Base-by-base conservation (phyloP, 2,329 filamentous ascomycete species). In the Neofusicoccum cordaticola region DNA sequence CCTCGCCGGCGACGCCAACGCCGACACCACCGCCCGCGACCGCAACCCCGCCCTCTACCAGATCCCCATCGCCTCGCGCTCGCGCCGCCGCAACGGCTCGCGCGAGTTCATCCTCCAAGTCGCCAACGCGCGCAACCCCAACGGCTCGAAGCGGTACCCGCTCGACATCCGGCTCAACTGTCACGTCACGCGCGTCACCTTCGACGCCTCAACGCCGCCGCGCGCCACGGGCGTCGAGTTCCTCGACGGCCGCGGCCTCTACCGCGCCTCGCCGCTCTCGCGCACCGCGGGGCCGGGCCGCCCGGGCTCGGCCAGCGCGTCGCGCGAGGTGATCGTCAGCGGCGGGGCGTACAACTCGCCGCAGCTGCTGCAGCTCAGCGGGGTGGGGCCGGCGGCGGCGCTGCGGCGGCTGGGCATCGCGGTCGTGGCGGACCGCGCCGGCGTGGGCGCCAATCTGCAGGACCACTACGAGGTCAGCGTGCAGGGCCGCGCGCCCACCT, bases 161-260 rank as follows among this genome's bases (percentile, higher is more conserved):
- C 81, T 88, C 1, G 84, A 86, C 65, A 78, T 88, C 62, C 78
- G 80, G 47, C 79, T 83, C 2, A 89, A 89, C 76, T 85, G 83
- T 42, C 78, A 90, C 57, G 90, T 86, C 67, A 88, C 89, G 60
- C 88, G 88, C 74, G 77, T 92, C 73, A 79, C 80, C 42, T 90
- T 88, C 68, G 88, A 90, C 17, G 83, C 84, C 60, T 80, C 82
- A 0, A 22, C 22, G 22, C 22, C 22, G 67, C 80, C 86, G 2
- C 88, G 71, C 34, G 79, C 79, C 2, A 77, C 73, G n/a, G 79
- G 79, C 64, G 79, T 81, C 11, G 76, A 80, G 66, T 81, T 78
- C 68, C 73, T 78, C 56, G 73, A 77, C 19, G 78, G 79, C 19
- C 67, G 70, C 50, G 70, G 72, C 39, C 69, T 80, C 6, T 81